Evolutionary conservation across 176 grass and related monocot genomes (phyloP).

Genomic region (Secale cereale): DNA sequence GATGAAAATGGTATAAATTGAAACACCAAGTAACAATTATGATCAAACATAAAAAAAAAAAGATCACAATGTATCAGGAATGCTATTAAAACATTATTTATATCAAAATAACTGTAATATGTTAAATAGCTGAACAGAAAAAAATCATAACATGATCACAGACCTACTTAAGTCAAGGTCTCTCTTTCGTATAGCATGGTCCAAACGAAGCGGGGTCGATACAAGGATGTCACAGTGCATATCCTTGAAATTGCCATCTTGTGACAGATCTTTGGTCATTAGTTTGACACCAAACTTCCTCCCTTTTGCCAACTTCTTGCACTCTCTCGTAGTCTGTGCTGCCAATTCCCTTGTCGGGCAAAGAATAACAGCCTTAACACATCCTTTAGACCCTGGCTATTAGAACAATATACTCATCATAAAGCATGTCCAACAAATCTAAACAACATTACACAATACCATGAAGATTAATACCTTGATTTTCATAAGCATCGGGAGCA

Average conservation of each 20-base stretch:
- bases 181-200: slow-evolving; percentile 67
- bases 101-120: neutral
- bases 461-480: slow-evolving; percentile 70
- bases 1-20: neutral
- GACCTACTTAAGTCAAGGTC: slow-evolving; percentile 90
- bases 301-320: slow-evolving; percentile 78
- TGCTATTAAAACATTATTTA: neutral
- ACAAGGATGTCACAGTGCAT: slow-evolving; percentile 89
- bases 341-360: slow-evolving; percentile 96
- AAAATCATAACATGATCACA: slow-evolving; percentile 21
- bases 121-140: neutral
- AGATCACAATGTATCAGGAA: neutral
- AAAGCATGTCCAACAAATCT: neutral
- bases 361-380: slow-evolving; percentile 79
- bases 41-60: slow-evolving; percentile 1
- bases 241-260: slow-evolving; percentile 85
- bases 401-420: slow-evolving; percentile 26
- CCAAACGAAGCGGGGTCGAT: slow-evolving; percentile 85
- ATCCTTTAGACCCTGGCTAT: slow-evolving; percentile 96
- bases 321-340: slow-evolving; percentile 82
- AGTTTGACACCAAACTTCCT: slow-evolving; percentile 89
- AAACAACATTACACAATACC: neutral
- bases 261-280: slow-evolving; percentile 94
- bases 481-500: slow-evolving; percentile 82
- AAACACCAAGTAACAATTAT: neutral